A percentile compares a stretch with the other conserved stretches of the same genome.
Evolutionary conservation across 2,329 filamentous ascomycete species (phyloP).

Genomic region (Cytospora mali): DNA sequence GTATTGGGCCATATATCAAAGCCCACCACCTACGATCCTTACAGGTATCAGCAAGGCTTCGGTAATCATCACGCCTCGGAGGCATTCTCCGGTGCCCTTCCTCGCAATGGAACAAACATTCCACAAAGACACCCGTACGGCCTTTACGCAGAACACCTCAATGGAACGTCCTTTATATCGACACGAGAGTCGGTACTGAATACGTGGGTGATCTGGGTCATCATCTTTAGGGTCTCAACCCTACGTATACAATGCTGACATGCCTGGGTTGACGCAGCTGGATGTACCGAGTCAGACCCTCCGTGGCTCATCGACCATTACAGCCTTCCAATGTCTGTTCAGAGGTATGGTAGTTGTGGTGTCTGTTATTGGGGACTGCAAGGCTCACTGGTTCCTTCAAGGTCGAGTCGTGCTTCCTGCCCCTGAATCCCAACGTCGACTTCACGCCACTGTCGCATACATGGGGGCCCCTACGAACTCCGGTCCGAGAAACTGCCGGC

Average conservation of each 20-base stretch:
- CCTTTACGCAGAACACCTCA: conserved; percentile 37
- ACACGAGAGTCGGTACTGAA: conserved; percentile 32
- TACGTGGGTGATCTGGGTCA: conserved; percentile 25
- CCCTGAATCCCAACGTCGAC: conserved; percentile 29
- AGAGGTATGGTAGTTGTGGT: conserved; percentile 21
- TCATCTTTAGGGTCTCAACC: neutral
- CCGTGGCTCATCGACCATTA: conserved; percentile 33
- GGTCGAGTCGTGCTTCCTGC: conserved; percentile 31
- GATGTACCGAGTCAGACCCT: conserved; percentile 38
- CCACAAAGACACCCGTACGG: conserved; percentile 36
- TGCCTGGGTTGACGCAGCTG: conserved; percentile 27
- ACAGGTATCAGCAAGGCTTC: conserved; percentile 24
- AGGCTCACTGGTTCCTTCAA: conserved; percentile 24
- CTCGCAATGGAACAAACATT: conserved; percentile 29
- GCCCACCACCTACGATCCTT: conserved; percentile 18
- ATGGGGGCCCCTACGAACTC: conserved; percentile 28
- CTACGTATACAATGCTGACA: conserved; percentile 14
- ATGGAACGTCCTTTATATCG: conserved; percentile 35
- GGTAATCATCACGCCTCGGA: conserved; percentile 24
- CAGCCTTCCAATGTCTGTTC: conserved; percentile 15
- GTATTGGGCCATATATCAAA: conserved; percentile 20
- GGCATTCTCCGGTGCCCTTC: conserved; percentile 22
- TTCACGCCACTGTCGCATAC: conserved; percentile 31
- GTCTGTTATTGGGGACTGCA: conserved; percentile 17
- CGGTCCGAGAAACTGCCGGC: neutral